Evolutionary conservation across 768 basidiomycete genomes (phyloP), one percentile per base, ranked within the genome.

Genomic region (Polyporus arcularius): DNA sequence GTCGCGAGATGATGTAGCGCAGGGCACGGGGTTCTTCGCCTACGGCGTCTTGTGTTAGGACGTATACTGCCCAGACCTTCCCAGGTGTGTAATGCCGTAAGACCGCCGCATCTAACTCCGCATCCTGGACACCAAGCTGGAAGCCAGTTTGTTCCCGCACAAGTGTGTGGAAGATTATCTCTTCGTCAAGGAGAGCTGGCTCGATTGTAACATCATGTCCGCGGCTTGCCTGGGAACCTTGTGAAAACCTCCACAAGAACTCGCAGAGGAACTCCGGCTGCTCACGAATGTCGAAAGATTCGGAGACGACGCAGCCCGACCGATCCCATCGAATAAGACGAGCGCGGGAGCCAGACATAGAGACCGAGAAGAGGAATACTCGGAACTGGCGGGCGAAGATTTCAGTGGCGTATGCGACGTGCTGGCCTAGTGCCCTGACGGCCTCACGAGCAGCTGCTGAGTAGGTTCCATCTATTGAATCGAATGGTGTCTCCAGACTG

Each of bases 291-390:
- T 53, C 55, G 47, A 61, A 61, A 1, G 45, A 16, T n/a, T 52
- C 31, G 9, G 55, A 35, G 42, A 51, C 42, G 48, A 61, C 32
- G 3, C 4, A 9, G 1, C 60, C 60, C 0, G 60, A 42, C 1
- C 60, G 54, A 14, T 56, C 55, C 54, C 60, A 57, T 1, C 60
- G 60, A 3, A 56, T 1, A 21, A 61, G 21, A 7, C 60, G 60
- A 2, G 60, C 54, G 32, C 14, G 15, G 15, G 49, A 38, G 15
- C 54, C 55, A 18, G 18, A 2, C 8, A 61, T 35, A 14, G 39
- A 14, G 8, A 56, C 7, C 3, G 58, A 43, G 42, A 46, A 56
- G n/a, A 43, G 18, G 26, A 16, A 32, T 15, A 9, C 3, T 9
- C 60, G 60, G n/a, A 40, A 18, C n/a, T 61, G 60, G 0, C 55